These are phyloP conservation scores for Trypanosoma conorhini DNA, from an alignment of 208 protist genomes.

Conservation along the genomic window DNA sequence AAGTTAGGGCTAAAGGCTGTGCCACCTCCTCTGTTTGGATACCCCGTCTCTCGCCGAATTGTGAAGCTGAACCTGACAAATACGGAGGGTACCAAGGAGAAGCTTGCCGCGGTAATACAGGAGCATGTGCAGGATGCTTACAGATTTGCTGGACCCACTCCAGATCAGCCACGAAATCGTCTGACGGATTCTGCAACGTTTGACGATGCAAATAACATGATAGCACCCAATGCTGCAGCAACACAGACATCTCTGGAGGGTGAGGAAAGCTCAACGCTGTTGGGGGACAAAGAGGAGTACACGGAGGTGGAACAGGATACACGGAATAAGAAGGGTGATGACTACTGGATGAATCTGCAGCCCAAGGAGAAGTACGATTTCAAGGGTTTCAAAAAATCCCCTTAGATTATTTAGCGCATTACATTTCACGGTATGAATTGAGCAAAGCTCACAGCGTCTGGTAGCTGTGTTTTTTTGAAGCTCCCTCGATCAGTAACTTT, in stretches of 20 bases:
- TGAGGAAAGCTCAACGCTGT: conserved; percentile 43
- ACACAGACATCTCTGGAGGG: conserved; percentile 37
- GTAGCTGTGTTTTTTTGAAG: not conserved
- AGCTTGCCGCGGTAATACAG: conserved; percentile 90
- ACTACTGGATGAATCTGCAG: conserved; percentile 94
- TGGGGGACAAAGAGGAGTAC: conserved; percentile 60
- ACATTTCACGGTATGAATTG: not conserved
- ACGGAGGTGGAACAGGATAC: conserved; percentile 77
- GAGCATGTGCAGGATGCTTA: conserved; percentile 93
- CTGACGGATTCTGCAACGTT: conserved; percentile 83
- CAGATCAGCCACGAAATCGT: conserved; percentile 79
- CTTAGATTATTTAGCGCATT: conserved; percentile 30
- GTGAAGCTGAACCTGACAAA: conserved; percentile 93
- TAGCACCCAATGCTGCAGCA: conserved; percentile 80
- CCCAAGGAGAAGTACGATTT: conserved; percentile 90
- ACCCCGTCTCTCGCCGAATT: conserved; percentile 86
- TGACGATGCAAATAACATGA: conserved; percentile 92
- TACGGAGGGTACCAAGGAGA: conserved; percentile 84
- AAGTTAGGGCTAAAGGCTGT: conserved; percentile 90
- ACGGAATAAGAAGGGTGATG: conserved; percentile 89
- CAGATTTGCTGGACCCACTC: conserved; percentile 82
- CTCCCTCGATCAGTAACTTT: not conserved
- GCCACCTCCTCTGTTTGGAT: conserved; percentile 88
- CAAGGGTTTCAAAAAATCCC: conserved; percentile 88
- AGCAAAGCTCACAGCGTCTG: not conserved